Percentiles rank a stretch among this genome's conserved stretches.
These are phyloP conservation scores for Euclidium syriacum DNA, from an alignment of 345 rosid species.

Conservation along the genomic window DNA sequence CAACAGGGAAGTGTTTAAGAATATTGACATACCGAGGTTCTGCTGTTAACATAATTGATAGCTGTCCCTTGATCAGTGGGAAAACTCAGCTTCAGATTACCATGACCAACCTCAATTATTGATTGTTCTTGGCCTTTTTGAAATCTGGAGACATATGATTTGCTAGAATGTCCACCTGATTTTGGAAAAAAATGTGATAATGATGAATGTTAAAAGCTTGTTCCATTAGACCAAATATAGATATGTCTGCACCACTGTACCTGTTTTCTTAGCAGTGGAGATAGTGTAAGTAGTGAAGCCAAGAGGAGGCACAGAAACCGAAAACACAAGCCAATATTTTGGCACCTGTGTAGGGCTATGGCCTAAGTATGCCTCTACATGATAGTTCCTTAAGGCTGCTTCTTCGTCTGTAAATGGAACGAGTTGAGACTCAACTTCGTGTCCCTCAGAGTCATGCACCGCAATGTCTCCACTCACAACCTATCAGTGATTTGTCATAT, in stretches of 20 bases:
- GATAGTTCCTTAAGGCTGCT: slow-evolving; percentile 48
- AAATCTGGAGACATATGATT: slow-evolving; percentile 45
- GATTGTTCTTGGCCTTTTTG: slow-evolving; percentile 42
- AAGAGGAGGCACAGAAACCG: slow-evolving; percentile 77
- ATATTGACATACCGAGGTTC: slow-evolving; percentile 50
- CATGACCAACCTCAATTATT: slow-evolving; percentile 56
- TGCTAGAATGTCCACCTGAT: slow-evolving; percentile 50
- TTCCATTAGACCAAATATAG: slow-evolving; percentile 11
- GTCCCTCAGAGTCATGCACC: slow-evolving; percentile 78
- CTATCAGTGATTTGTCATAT: slow-evolving; percentile 34
- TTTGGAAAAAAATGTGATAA: slow-evolving; percentile 12
- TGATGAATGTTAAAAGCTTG: slow-evolving; percentile 13
- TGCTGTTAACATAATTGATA: slow-evolving; percentile 47
- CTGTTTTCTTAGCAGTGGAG: slow-evolving; percentile 55
- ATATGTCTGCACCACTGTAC: slow-evolving; percentile 31
- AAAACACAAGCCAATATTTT: slow-evolving; percentile 82
- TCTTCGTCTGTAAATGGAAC: slow-evolving; percentile 66
- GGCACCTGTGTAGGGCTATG: slow-evolving; percentile 47
- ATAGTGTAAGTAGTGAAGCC: slow-evolving; percentile 83
- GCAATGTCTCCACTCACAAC: slow-evolving; percentile 51
- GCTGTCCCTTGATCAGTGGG: slow-evolving; percentile 43
- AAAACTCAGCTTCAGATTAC: slow-evolving; percentile 60
- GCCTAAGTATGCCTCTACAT: slow-evolving; percentile 79
- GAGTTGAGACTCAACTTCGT: slow-evolving; percentile 75
- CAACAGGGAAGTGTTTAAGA: background rate